These are phyloP conservation scores for Daldinia eschscholtzii DNA, from an alignment of 2,329 filamentous ascomycete species.

Conservation along the genomic window DNA sequence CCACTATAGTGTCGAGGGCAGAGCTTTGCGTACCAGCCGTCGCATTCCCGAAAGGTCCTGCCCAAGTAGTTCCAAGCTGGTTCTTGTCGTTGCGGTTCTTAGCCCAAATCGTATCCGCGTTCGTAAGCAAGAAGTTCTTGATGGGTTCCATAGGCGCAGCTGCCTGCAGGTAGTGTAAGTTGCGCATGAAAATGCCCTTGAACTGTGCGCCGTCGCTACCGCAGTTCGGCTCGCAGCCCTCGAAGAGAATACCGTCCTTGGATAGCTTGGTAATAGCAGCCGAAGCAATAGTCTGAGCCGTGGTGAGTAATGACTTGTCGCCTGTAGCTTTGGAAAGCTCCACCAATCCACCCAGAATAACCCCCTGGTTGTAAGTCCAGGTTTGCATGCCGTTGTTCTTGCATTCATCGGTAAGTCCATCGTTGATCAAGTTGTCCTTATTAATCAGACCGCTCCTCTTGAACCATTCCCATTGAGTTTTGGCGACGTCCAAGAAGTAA, in stretches of 20 bases:
- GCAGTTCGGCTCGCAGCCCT: constrained; percentile 67
- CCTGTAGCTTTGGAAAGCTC: constrained; percentile 62
- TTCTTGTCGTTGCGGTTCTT: constrained; percentile 53
- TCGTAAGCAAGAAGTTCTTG: constrained; percentile 53
- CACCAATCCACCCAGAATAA: constrained; percentile 65
- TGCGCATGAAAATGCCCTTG: constrained; percentile 78
- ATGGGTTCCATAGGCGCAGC: constrained; percentile 61
- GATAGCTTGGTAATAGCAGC: constrained; percentile 63
- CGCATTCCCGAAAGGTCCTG: constrained; percentile 49
- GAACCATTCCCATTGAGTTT: constrained; percentile 66
- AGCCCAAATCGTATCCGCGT: constrained; percentile 54
- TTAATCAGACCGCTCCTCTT: constrained; percentile 64
- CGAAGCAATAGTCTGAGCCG: constrained; percentile 62
- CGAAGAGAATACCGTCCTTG: constrained; percentile 63
- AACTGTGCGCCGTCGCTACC: constrained; percentile 70
- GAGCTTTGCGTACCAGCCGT: constrained; percentile 51
- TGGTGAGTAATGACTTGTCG: constrained; percentile 56
- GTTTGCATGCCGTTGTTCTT: constrained; percentile 61
- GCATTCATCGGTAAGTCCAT: constrained; percentile 63
- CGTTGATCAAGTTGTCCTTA: constrained; percentile 62
- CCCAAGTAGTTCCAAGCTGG: constrained; percentile 51
- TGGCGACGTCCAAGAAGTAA: constrained; percentile 62
- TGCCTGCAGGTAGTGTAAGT: constrained; percentile 68
- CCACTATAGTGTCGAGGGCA: constrained; percentile 50
- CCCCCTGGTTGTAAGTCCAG: constrained; percentile 70